These are phyloP conservation scores for Helicocarpus griseus DNA, from an alignment of 2,329 filamentous ascomycete genomes.

Conservation along the genomic window DNA sequence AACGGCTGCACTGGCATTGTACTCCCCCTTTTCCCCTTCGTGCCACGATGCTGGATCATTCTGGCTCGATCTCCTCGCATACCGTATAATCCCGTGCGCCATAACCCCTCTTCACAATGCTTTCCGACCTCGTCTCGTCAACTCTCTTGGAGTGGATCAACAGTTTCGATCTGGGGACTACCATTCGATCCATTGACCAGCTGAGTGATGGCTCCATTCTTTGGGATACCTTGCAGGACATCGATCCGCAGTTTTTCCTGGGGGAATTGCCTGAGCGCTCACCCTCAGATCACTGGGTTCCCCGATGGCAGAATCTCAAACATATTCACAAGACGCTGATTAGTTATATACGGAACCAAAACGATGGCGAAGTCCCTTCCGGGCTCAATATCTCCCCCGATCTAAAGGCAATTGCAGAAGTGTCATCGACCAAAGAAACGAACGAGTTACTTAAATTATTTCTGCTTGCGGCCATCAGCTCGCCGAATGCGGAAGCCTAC, in stretches of 20 bases:
- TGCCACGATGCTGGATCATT: slow-evolving; percentile 5
- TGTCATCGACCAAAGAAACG: slow-evolving; percentile 32
- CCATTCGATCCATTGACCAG: slow-evolving; percentile 31
- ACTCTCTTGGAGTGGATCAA: slow-evolving; percentile 40
- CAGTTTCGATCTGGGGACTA: slow-evolving; percentile 35
- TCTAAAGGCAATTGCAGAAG: slow-evolving; percentile 38
- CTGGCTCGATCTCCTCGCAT: not conserved
- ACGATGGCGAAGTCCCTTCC: slow-evolving; percentile 33
- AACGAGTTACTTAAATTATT: slow-evolving; percentile 53
- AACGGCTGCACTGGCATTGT: not conserved
- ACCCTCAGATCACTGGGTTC: slow-evolving; percentile 36
- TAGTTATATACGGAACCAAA: slow-evolving; percentile 37
- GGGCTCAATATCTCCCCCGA: slow-evolving; percentile 35
- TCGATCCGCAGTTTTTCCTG: slow-evolving; percentile 39
- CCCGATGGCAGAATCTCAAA: slow-evolving; percentile 41
- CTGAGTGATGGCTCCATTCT: slow-evolving; percentile 36
- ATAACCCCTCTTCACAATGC: slow-evolving; percentile 25
- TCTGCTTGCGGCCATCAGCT: slow-evolving; percentile 53
- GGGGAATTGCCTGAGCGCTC: slow-evolving; percentile 38
- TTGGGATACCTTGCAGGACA: slow-evolving; percentile 40
- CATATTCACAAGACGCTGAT: slow-evolving; percentile 38
- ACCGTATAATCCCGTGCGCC: not conserved
- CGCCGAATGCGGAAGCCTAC: slow-evolving; percentile 47
- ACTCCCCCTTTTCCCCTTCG: not conserved
- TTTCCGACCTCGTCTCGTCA: slow-evolving; percentile 36